Percentiles rank a stretch among this genome's conserved stretches.
Evolutionary conservation across 106 monocot species (phyloP).

Genomic region (Hemerocallis citrina): DNA sequence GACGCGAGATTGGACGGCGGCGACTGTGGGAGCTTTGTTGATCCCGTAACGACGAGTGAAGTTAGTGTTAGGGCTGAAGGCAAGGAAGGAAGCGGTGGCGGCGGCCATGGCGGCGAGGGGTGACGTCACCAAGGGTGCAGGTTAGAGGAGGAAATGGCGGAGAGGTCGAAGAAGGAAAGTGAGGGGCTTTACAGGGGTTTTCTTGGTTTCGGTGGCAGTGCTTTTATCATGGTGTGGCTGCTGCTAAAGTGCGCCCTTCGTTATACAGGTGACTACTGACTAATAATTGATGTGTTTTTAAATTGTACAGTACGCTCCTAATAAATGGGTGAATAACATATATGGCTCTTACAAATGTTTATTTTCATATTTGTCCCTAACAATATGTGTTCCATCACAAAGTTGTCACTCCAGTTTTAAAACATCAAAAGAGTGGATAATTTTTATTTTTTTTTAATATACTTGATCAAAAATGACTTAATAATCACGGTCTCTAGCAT

Average conservation of each 20-base stretch:
- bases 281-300: too few species aligned
- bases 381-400: too few species aligned
- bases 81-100: conserved; percentile 8
- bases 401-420: too few species aligned
- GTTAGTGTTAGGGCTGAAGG: conserved; percentile 15
- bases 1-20: not conserved
- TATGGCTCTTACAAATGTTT: too few species aligned
- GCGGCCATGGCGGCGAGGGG: conserved; percentile 7
- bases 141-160: not conserved
- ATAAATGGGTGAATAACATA: too few species aligned
- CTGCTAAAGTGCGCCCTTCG: not conserved
- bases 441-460: too few species aligned
- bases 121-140: not conserved
- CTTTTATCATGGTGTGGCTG: not conserved
- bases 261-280: too few species aligned
- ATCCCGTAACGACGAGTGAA: not conserved
- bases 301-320: too few species aligned
- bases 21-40: not conserved
- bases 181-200: not conserved
- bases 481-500: too few species aligned
- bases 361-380: too few species aligned
- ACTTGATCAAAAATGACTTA: too few species aligned
- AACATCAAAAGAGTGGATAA: too few species aligned
- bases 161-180: not conserved
- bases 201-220: not conserved